Conservation (phyloP, 306 rosid genomes). For the Cotoneaster glaucophyllus region DNA sequence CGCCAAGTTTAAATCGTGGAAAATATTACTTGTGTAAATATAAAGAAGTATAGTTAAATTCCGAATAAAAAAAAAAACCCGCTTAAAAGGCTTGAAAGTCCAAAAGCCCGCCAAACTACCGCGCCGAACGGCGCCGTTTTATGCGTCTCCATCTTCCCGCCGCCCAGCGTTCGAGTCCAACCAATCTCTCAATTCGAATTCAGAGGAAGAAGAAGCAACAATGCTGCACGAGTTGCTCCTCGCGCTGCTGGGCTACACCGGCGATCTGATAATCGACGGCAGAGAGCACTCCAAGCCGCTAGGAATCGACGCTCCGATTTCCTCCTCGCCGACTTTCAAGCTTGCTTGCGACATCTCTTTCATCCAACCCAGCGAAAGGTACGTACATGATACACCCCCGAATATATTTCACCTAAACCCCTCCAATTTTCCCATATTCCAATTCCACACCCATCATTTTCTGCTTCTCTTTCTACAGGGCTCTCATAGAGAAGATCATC, state of each 20-base stretch:
- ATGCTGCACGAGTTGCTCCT: constrained; percentile 93
- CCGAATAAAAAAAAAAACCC: not conserved
- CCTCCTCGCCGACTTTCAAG: constrained; percentile 66
- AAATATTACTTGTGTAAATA: too few species aligned
- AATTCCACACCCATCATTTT: not conserved
- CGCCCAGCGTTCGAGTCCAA: not conserved
- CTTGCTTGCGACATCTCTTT: constrained; percentile 87
- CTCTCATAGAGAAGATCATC: constrained; percentile 70
- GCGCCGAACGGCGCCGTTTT: not conserved
- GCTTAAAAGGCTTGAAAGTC: not conserved
- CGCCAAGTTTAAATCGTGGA: too few species aligned
- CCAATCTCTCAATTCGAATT: not conserved
- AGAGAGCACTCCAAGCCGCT: constrained; percentile 45
- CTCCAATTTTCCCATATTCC: constrained; percentile 1
- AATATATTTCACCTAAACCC: not conserved
- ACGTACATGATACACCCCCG: not conserved
- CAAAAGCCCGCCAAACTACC: not conserved
- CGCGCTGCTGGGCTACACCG: constrained; percentile 83
- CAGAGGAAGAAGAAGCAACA: not conserved
- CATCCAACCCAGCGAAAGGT: constrained; percentile 83
- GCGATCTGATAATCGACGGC: constrained; percentile 83
- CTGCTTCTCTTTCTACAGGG: constrained; percentile 41
- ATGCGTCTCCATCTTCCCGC: not conserved
- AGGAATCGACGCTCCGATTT: constrained; percentile 38
- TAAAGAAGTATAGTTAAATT: too few species aligned